A percentile compares a stretch with the other conserved stretches of the same genome.
These are phyloP conservation scores for Flaveria trinervia DNA, from an alignment of 129 eudicot species.

Conservation along the genomic window DNA sequence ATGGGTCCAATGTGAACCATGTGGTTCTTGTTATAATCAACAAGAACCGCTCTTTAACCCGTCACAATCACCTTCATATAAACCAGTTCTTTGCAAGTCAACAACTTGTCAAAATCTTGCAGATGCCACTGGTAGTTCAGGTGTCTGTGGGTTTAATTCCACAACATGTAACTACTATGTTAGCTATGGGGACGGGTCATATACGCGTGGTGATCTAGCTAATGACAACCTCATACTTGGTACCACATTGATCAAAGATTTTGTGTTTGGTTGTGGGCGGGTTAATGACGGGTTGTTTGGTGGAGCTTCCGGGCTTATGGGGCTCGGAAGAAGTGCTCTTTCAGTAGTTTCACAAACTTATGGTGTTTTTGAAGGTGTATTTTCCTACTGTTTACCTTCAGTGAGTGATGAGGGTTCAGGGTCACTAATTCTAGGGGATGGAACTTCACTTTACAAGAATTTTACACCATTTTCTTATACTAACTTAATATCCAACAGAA, in stretches of 20 bases:
- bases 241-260: conserved; percentile 31
- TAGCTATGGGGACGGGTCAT: conserved; percentile 91
- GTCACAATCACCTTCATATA: conserved; percentile 52
- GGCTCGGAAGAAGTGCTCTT: conserved; percentile 76
- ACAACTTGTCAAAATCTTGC: conserved; percentile 59
- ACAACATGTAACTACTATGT: conserved; percentile 61
- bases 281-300: conserved; percentile 78
- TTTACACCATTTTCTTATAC: conserved; percentile 69
- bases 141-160: conserved; percentile 46
- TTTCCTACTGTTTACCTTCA: conserved; percentile 90
- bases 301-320: conserved; percentile 81
- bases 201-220: conserved; percentile 67
- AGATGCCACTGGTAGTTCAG: conserved; percentile 57
- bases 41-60: conserved; percentile 83
- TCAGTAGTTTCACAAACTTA: conserved; percentile 72
- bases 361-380: conserved; percentile 57
- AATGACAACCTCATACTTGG: conserved; percentile 59
- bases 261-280: conserved; percentile 90
- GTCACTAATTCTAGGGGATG: conserved; percentile 65
- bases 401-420: conserved; percentile 53
- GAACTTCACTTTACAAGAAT: conserved; percentile 54
- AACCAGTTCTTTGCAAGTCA: conserved; percentile 60
- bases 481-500: conserved; percentile 52
- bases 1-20: conserved; percentile 96
- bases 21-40: conserved; percentile 72